Evolutionary conservation across 805 yeast species (phyloP), one percentile per base, ranked within the genome.

Genomic region (Yamadazyma sp.): DNA sequence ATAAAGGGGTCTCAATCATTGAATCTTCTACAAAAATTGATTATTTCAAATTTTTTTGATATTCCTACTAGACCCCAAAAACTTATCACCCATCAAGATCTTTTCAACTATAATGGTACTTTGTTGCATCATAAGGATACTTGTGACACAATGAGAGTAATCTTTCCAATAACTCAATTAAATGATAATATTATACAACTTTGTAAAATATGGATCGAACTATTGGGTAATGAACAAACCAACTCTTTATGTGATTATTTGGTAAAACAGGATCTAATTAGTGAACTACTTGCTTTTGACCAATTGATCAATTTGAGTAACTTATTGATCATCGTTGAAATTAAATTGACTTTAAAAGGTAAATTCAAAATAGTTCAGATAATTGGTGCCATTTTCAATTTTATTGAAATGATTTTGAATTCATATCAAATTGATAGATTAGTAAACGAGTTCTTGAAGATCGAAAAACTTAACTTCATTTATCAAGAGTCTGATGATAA

Each of bases 1-100:
- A 44, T 84, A 4, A 68, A 74, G 45, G 82, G 89, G 0, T 80
- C 88, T 0, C 84, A 80, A 38, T 77, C 89, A 0, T 44, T 82
- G 22, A 79, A 78, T 43, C 55, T 60, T 17, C 51, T 84, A 23
- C 75, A 73, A 27, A 81, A 75, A 45, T 39, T 78, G 12, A 80
- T 79, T 0, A 26, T 65, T 1, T 28, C 58, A 1, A 52, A 65
- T 36, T 81, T 80, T 46, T 51, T 62, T 12, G 59, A 53, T 21
- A 49, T 75, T 12, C 33, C 23, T 9, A 8, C 30, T 16, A 19
- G 30, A 7, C n/a, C n/a, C n/a, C n/a, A n/a, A n/a, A n/a, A n/a
- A n/a, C n/a, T n/a, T n/a, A n/a, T n/a, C n/a, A n/a, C n/a, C n/a
- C n/a, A n/a, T n/a, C n/a, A n/a, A n/a, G n/a, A n/a, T n/a, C n/a